A percentile compares a stretch with the other conserved stretches of the same genome.
Evolutionary conservation across 441 rosid genomes (phyloP).

Genomic region (Gossypium aridum): DNA sequence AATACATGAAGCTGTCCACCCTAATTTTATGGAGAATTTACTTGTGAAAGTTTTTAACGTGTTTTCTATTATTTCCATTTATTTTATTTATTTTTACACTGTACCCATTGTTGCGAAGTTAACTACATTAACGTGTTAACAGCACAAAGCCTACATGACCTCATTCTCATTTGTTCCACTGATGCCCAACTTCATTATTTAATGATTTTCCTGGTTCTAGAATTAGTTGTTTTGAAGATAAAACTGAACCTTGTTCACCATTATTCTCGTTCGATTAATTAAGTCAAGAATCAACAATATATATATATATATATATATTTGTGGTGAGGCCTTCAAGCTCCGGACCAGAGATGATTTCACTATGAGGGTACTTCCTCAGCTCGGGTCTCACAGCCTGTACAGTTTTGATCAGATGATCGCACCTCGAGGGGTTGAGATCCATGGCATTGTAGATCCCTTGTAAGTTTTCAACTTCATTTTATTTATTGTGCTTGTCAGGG

Average conservation of each 20-base stretch:
- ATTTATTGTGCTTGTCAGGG: conserved; percentile 16
- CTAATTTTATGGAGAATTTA: too few species aligned
- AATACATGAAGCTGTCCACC: too few species aligned
- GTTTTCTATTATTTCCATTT: too few species aligned
- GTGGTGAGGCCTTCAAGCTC: conserved; percentile 7
- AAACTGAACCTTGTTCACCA: neutral
- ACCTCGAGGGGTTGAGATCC: conserved; percentile 19
- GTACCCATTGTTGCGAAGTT: neutral
- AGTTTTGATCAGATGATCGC: conserved; percentile 24
- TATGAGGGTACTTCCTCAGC: conserved; percentile 15
- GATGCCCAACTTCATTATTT: neutral
- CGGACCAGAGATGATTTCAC: conserved; percentile 24
- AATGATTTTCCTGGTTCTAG: neutral
- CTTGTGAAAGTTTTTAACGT: too few species aligned
- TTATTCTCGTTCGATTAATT: neutral
- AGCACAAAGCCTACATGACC: neutral
- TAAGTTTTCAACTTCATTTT: conserved; percentile 14
- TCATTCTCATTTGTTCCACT: neutral
- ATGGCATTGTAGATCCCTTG: conserved; percentile 16
- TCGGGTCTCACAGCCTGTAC: conserved; percentile 27
- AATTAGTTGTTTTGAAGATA: neutral
- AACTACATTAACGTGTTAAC: neutral
- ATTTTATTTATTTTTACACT: neutral
- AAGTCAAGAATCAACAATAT: conserved; percentile 8
- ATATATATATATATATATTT: too few species aligned